Evolutionary conservation across 1,284 basidiomycete genomes (phyloP).

Genomic region (Apiotrichum porosum): DNA sequence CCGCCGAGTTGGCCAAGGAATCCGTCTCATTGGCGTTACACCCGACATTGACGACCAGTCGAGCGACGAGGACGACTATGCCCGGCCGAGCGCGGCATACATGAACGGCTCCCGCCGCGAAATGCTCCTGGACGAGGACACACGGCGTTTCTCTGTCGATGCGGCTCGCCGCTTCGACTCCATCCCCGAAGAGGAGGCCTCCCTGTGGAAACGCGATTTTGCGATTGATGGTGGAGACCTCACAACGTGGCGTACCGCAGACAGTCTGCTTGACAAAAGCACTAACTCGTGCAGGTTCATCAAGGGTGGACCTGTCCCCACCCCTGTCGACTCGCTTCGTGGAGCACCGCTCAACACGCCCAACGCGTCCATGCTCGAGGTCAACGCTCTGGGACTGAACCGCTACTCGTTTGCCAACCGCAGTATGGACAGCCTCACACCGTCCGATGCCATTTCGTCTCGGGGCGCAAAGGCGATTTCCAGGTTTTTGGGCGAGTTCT

Average conservation of each 20-base stretch:
- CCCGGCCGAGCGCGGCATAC: not conserved
- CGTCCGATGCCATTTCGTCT: not conserved
- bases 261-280: not conserved
- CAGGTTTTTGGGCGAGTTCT: too few species aligned
- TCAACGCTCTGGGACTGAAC: not conserved
- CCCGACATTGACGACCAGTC: not conserved
- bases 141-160: slow-evolving; percentile 12
- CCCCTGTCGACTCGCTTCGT: slow-evolving; percentile 15
- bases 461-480: not conserved
- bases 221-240: not conserved
- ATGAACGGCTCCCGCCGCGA: slow-evolving; percentile 15
- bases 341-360: slow-evolving; percentile 8
- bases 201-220: not conserved
- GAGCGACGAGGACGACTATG: slow-evolving; percentile 1
- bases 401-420: not conserved
- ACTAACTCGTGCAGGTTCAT: slow-evolving; percentile 2
- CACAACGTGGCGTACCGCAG: not conserved
- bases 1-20: slow-evolving; percentile 25
- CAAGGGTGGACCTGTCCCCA: slow-evolving; percentile 40
- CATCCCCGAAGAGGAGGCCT: not conserved
- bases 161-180: not conserved
- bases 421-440: not conserved
- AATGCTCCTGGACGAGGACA: slow-evolving; percentile 42
- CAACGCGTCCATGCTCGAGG: slow-evolving; percentile 5
- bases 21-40: slow-evolving; percentile 26